Evolutionary conservation across 495 filamentous ascomycete species (phyloP), one percentile per base, ranked within the genome.

Genomic region (Penicillium psychrofluorescens): DNA sequence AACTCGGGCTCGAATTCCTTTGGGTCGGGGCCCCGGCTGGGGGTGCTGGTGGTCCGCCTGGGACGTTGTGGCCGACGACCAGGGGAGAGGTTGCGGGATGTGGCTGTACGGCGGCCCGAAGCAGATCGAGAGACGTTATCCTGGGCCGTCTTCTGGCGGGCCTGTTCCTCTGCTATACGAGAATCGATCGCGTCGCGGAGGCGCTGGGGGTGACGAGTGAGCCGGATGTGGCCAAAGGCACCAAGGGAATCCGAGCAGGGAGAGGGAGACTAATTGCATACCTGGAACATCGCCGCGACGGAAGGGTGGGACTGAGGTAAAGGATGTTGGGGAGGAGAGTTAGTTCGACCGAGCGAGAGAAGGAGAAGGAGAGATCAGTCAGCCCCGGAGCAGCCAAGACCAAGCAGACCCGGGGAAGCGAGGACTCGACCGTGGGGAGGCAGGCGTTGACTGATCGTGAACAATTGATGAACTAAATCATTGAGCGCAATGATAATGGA

Each of bases 121-220:
- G 67, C 70, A 41, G 74, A 74, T 41, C 67, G 70, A 29, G 66
- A 68, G 29, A 72, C 59, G 35, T 74, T 68, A 13, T 72, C 63
- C 44, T 76, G 67, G 11, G 68, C 58, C 36, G 81, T 64, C 53
- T 73, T 75, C 54, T 86, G 81, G 38, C 87, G 81, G 43, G 86
- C 85, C 65, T 92, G 87, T 72, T 95, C 89, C 68, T 95, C 86
- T 51, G 88, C 85, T 49, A 95, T 90, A 51, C 82, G 80, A 50
- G 80, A 80, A 58, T 95, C 88, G 55, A 95, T 86, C 40, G 85
- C 85, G 48, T 84, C 85, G 71, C 88, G 89, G 54, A 95, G 63
- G 66, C 88, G 83, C 88, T 95, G 59, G 35, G 50, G 33, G 28
- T 40, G 8, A 32, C 29, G 16, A 16, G 11, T 34, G 13, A 45